A percentile compares a stretch with the other conserved stretches of the same genome.
phyloP scores from a whole-genome alignment of 139 green algal species.

The Edaphochlamys debaryana region DNA sequence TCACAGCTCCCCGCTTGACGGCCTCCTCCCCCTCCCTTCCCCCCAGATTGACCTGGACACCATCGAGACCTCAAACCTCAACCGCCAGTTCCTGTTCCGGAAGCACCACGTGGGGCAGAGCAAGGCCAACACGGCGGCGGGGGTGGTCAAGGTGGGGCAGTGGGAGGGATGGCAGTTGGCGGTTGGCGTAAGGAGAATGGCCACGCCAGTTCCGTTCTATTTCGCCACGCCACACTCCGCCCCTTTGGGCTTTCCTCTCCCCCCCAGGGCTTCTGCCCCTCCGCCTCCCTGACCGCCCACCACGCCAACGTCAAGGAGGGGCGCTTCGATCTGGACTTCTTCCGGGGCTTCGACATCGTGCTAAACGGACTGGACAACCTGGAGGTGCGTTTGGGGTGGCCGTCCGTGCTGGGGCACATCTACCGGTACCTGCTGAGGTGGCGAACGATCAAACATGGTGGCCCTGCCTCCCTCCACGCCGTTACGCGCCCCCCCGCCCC shows the following conservation, averaged over 20 bases:
- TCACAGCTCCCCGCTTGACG: too few relatives aligned
- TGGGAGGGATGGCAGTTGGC: background rate
- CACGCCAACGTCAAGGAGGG: slow-evolving; percentile 85
- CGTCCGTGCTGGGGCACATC: too few relatives aligned
- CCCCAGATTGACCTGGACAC: slow-evolving; percentile 98
- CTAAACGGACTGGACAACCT: slow-evolving; percentile 99
- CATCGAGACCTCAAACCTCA: slow-evolving; percentile 98
- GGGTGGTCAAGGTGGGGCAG: slow-evolving; percentile 65
- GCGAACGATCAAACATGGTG: too few relatives aligned
- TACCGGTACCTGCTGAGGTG: too few relatives aligned
- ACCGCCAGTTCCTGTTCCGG: slow-evolving; percentile 98
- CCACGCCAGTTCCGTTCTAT: too few relatives aligned
- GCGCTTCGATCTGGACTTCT: slow-evolving; percentile 89
- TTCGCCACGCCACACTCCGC: background rate
- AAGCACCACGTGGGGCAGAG: slow-evolving; percentile 93
- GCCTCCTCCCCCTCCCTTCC: background rate
- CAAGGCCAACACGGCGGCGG: slow-evolving; percentile 91
- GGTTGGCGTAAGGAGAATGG: too few relatives aligned
- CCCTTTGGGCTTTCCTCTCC: too few relatives aligned
- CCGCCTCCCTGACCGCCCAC: slow-evolving; percentile 77
- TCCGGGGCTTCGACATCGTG: slow-evolving; percentile 92
- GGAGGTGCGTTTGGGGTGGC: slow-evolving; percentile 82
- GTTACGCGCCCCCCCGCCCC: too few relatives aligned
- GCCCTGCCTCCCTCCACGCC: too few relatives aligned
- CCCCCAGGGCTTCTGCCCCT: slow-evolving; percentile 44